These are phyloP conservation scores for Hortiboletus campestris DNA, from an alignment of 768 basidiomycete species.

Conservation along the genomic window DNA sequence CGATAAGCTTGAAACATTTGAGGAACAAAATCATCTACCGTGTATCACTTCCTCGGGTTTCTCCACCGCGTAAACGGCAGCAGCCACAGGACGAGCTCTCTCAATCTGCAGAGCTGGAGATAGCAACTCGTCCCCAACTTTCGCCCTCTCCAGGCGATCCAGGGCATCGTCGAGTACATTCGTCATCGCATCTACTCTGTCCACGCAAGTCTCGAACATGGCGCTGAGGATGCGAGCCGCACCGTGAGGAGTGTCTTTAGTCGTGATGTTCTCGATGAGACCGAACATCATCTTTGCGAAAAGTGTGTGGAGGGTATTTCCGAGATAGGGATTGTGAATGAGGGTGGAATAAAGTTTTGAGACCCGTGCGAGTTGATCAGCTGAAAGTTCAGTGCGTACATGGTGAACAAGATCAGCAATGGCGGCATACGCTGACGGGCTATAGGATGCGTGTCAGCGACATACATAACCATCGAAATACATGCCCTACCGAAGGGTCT, in stretches of 20 bases:
- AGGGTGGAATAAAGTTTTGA: constrained; percentile 84
- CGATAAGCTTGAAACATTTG: constrained; percentile 3
- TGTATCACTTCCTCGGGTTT: constrained; percentile 78
- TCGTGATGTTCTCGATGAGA: constrained; percentile 76
- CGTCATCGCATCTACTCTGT: constrained; percentile 80
- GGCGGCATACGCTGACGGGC: constrained; percentile 79
- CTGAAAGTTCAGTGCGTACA: constrained; percentile 75
- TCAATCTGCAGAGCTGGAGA: constrained; percentile 73
- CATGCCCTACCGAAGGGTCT: constrained; percentile 67
- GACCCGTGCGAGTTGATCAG: constrained; percentile 71
- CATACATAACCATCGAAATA: background rate
- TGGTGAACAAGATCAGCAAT: constrained; percentile 94
- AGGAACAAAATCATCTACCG: constrained; percentile 46
- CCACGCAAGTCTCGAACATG: constrained; percentile 80
- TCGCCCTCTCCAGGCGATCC: constrained; percentile 46
- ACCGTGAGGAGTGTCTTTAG: constrained; percentile 69
- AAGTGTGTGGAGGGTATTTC: constrained; percentile 80
- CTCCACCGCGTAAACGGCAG: constrained; percentile 74
- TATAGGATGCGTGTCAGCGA: constrained; percentile 28
- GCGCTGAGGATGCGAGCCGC: constrained; percentile 67
- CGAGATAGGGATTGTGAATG: constrained; percentile 84
- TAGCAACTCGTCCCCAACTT: constrained; percentile 37
- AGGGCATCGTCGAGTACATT: constrained; percentile 50
- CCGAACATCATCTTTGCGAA: constrained; percentile 93
- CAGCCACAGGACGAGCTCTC: constrained; percentile 78